These are phyloP conservation scores for Phytopythium oedochilum DNA, from an alignment of 352 stramenopile genomes.

Conservation along the genomic window DNA sequence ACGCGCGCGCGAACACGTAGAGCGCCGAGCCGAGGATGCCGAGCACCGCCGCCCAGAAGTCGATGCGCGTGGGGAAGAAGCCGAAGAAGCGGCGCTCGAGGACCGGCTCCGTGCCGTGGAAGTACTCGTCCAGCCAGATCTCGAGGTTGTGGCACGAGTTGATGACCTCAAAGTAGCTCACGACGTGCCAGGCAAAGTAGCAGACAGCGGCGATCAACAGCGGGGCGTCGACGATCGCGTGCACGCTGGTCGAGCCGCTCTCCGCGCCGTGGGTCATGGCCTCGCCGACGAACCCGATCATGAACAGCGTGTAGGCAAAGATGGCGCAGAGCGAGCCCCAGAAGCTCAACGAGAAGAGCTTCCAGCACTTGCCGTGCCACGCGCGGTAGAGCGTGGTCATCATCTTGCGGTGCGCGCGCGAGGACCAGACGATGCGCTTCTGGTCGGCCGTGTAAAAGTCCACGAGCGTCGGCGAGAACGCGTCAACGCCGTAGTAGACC, in stretches of 20 bases:
- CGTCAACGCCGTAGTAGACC: constrained; percentile 84
- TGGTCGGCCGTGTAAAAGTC: constrained; percentile 84
- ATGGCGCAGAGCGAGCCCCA: constrained; percentile 56
- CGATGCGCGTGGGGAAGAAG: constrained; percentile 79
- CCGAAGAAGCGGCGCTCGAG: constrained; percentile 62
- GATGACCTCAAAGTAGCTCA: constrained; percentile 85
- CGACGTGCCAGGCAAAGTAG: constrained; percentile 46
- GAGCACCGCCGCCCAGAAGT: constrained; percentile 72
- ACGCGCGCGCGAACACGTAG: constrained; percentile 53
- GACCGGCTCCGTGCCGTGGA: constrained; percentile 67
- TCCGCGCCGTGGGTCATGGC: constrained; percentile 35
- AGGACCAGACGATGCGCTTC: constrained; percentile 86
- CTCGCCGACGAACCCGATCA: constrained; percentile 57
- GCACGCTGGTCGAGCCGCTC: constrained; percentile 13
- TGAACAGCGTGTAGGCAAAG: constrained; percentile 50
- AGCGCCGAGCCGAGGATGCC: constrained; percentile 57
- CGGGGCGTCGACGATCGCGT: constrained; percentile 52
- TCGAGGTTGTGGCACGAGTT: constrained; percentile 88
- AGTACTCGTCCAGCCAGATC: constrained; percentile 84
- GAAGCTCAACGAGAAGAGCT: constrained; percentile 71
- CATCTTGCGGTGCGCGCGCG: constrained; percentile 83
- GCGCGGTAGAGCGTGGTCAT: constrained; percentile 83
- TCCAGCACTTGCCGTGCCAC: constrained; percentile 67
- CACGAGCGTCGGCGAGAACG: constrained; percentile 82
- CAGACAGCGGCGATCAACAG: constrained; percentile 53